Conservation (phyloP, 495 filamentous ascomycete genomes). For the Aspergillus nanangensis region DNA sequence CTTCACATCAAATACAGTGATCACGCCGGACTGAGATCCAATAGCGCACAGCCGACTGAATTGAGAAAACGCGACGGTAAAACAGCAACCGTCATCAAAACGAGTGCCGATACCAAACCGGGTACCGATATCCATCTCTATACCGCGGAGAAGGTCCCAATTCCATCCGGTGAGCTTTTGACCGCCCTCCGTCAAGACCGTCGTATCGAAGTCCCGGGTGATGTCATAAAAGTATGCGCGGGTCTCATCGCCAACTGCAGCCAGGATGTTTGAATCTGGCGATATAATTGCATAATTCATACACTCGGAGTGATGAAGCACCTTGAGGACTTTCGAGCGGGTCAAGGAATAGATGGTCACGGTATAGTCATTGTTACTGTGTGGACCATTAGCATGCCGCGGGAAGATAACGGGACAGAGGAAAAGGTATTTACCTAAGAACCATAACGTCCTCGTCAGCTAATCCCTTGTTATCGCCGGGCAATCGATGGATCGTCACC, state of each 20-base stretch:
- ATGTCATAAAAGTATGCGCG: constrained; percentile 75
- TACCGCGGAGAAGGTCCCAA: constrained; percentile 27
- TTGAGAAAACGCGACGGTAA: constrained; percentile 68
- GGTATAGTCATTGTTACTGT: constrained; percentile 83
- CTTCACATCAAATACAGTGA: constrained; percentile 61
- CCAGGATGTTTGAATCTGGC: constrained; percentile 74
- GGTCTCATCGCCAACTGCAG: constrained; percentile 81
- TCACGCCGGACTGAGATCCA: constrained; percentile 66
- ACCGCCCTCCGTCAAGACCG: constrained; percentile 39
- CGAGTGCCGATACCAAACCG: constrained; percentile 22
- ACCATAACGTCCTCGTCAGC: constrained; percentile 59
- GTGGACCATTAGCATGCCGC: constrained; percentile 7
- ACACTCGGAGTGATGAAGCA: constrained; percentile 66
- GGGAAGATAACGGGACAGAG: not conserved
- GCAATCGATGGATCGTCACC: constrained; percentile 61
- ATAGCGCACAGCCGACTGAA: constrained; percentile 64
- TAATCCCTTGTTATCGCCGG: constrained; percentile 38
- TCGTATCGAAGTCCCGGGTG: constrained; percentile 31
- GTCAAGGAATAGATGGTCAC: constrained; percentile 74
- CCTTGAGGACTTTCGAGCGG: constrained; percentile 55
- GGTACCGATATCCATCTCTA: constrained; percentile 35
- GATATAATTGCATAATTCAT: constrained; percentile 94
- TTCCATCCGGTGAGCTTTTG: constrained; percentile 38
- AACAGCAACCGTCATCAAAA: constrained; percentile 48
- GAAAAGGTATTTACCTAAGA: constrained; percentile 46